phyloP scores from a whole-genome alignment of 1,139 yeast genomes.

The Casaregolazyma suthepensis region DNA sequence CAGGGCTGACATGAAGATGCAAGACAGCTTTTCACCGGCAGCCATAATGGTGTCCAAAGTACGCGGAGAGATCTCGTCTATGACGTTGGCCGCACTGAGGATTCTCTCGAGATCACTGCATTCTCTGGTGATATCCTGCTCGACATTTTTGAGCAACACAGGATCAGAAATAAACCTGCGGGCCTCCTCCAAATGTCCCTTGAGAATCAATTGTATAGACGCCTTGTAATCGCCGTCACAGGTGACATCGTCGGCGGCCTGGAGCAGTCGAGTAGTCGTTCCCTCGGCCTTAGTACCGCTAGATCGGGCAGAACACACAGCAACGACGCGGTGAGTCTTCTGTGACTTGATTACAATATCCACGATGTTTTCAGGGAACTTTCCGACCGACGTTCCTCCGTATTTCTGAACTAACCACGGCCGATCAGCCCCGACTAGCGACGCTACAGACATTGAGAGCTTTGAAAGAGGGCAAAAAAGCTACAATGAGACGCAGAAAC shows the following conservation, averaged over 20 bases:
- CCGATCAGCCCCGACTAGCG: conserved; percentile 2
- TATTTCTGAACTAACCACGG: conserved; percentile 88
- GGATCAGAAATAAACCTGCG: conserved; percentile 42
- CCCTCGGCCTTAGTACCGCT: conserved; percentile 90
- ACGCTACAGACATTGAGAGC: background rate
- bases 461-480: background rate
- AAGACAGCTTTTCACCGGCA: conserved; percentile 87
- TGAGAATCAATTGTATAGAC: conserved; percentile 54
- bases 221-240: conserved; percentile 37
- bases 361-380: conserved; percentile 78
- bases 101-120: conserved; percentile 62
- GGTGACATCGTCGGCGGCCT: conserved; percentile 73
- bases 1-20: conserved; percentile 79
- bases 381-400: conserved; percentile 98
- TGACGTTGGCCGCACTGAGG: conserved; percentile 78
- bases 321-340: conserved; percentile 67
- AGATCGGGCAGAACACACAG: conserved; percentile 93
- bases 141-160: conserved; percentile 43
- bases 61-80: conserved; percentile 86
- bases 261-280: conserved; percentile 71
- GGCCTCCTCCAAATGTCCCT: conserved; percentile 80
- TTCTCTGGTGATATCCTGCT: conserved; percentile 56
- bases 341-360: conserved; percentile 70
- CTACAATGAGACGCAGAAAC: background rate
- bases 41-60: conserved; percentile 88